Evolutionary conservation across 106 monocot genomes (phyloP), one percentile per base, ranked within the genome.

Genomic region (Amphibolis antarctica): DNA sequence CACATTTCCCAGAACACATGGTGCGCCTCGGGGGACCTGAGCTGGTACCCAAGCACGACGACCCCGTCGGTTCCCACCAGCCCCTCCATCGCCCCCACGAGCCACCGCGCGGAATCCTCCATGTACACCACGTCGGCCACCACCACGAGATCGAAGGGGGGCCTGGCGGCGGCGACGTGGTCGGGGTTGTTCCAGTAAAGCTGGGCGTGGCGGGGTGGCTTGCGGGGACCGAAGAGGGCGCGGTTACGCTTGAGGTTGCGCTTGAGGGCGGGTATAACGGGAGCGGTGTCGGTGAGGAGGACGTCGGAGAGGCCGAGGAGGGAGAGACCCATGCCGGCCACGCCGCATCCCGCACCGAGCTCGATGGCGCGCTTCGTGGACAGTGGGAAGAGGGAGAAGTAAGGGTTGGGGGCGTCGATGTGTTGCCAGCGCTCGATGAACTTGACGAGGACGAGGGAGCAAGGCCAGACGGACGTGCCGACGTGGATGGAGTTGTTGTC

Each of bases 111-210:
- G 1, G 87, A 87, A 42, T 98, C 98, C 72, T 87, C 87, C 80
- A 91, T 76, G 70, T 98, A 98, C 25, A 98, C 90, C 53, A 98
- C 98, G 71, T 98, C 98, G 9, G 98, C 87, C 23, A 91, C 98
- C 51, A 98, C 51, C 7, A 98, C 90, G 53, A 90, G 46, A 49
- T 98, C 87, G 48, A 98, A 98, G 4, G 80, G 84, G 3, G 82
- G 84, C 0, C 61, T 60, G 10, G 83, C 65, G 10, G 82, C 62
- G 9, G 50, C 59, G 59, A 90, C 75, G 57, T 98, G 90, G 0
- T 50, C 78, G 15, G 60, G 50, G 52, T 81, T 85, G 74, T 85
- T 85, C 98, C 98, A 98, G 74, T 83, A 77, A 52, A 98, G 78
- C 68, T 79, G 82, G 5, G 84, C 78, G 75, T 72, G 57, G 59